Evolutionary conservation across 23 red algal species (phyloP).

Genomic region (Agarophyton chilense): DNA sequence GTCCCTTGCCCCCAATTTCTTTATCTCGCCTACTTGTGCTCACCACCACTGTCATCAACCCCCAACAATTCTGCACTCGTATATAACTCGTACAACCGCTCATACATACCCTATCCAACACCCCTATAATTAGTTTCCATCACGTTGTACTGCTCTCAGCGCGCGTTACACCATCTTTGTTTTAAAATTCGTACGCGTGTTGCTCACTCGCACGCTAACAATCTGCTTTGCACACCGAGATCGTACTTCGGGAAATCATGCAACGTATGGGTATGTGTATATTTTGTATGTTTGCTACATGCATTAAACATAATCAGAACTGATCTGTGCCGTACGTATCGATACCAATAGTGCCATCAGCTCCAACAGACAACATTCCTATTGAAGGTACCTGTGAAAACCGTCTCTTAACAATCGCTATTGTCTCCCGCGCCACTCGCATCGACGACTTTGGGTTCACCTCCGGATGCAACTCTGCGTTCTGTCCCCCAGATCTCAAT

Average conservation of each 20-base stretch:
- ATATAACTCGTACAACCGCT: not conserved
- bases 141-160: too few species aligned
- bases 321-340: not conserved
- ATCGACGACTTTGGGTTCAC: slow-evolving; percentile 60
- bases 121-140: too few species aligned
- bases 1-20: not conserved
- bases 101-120: not conserved
- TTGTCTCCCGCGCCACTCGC: slow-evolving; percentile 49
- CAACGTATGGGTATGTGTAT: not conserved
- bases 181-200: too few species aligned
- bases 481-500: not conserved
- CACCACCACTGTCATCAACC: not conserved
- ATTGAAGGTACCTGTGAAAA: slow-evolving; percentile 41
- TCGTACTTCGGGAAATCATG: too few species aligned
- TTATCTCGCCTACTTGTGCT: not conserved
- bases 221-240: too few species aligned
- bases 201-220: too few species aligned
- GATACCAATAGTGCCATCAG: too few species aligned
- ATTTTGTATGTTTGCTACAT: too few species aligned
- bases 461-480: slow-evolving; percentile 45
- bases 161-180: too few species aligned
- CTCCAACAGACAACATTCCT: slow-evolving; percentile 1
- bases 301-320: not conserved
- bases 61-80: too few species aligned
- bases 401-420: slow-evolving; percentile 40